Percentiles rank a stretch among this genome's conserved stretches.
Conservation (phyloP, 345 rosid species). For the Cardiospermum halicacabum region DNA sequence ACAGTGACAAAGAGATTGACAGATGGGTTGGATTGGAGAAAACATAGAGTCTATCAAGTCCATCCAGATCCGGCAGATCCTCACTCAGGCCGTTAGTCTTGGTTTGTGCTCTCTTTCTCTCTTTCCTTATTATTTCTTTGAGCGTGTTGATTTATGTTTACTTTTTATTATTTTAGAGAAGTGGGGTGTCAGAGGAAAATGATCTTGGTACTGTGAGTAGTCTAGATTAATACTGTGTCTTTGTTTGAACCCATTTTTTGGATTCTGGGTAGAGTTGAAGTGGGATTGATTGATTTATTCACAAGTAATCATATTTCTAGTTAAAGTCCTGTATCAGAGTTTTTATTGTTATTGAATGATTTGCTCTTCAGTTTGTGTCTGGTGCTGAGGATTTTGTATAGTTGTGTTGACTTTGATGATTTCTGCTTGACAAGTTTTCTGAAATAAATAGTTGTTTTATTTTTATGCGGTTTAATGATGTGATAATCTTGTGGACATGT, state of each 20-base stretch:
- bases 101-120: conserved; percentile 39
- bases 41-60: conserved; percentile 70
- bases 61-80: conserved; percentile 79
- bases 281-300: neutral
- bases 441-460: too few species aligned
- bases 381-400: too few species aligned
- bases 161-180: neutral
- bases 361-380: too few species aligned
- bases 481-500: too few species aligned
- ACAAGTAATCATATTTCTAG: neutral
- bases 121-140: neutral
- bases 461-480: too few species aligned
- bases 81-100: conserved; percentile 72
- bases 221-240: neutral
- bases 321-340: neutral
- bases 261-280: neutral
- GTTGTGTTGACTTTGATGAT: too few species aligned
- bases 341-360: too few species aligned
- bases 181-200: neutral
- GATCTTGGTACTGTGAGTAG: neutral
- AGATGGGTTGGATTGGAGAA: conserved; percentile 81
- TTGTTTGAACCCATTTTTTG: neutral
- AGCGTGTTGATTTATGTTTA: neutral
- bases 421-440: neutral
- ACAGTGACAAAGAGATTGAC: neutral